These are phyloP conservation scores for Gaeumannomyces tritici DNA, from an alignment of 2,329 filamentous ascomycete species.

Conservation along the genomic window DNA sequence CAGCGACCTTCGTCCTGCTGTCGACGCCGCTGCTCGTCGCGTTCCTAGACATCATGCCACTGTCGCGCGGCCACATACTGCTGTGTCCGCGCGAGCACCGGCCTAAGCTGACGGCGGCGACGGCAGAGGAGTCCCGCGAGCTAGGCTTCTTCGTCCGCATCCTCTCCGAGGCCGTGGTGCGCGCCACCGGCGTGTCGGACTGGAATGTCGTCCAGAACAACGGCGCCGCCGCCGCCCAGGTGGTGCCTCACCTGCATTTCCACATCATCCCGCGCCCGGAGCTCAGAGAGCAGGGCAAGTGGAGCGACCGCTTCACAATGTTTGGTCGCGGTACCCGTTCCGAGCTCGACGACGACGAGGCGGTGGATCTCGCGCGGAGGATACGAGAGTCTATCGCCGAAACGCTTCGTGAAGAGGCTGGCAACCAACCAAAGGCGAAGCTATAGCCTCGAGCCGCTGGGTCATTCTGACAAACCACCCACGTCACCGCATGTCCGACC, in stretches of 20 bases:
- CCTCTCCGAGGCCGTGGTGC: slow-evolving; percentile 60
- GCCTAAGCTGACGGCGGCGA: slow-evolving; percentile 66
- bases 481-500: not conserved
- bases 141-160: slow-evolving; percentile 61
- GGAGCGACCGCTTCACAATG: slow-evolving; percentile 67
- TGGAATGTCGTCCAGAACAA: slow-evolving; percentile 99
- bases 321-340: slow-evolving; percentile 65
- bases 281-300: slow-evolving; percentile 40
- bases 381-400: slow-evolving; percentile 40
- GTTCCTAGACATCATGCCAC: slow-evolving; percentile 88
- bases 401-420: slow-evolving; percentile 31
- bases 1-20: slow-evolving; percentile 57
- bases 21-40: slow-evolving; percentile 70
- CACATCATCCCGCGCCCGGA: slow-evolving; percentile 84
- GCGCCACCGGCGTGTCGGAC: slow-evolving; percentile 62
- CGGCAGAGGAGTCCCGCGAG: slow-evolving; percentile 51
- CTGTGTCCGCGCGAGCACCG: slow-evolving; percentile 71
- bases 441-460: not conserved
- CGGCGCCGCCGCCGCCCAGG: slow-evolving; percentile 78
- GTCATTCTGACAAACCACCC: not conserved
- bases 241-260: slow-evolving; percentile 89
- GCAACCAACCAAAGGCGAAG: not conserved
- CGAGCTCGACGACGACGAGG: slow-evolving; percentile 71
- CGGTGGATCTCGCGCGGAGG: slow-evolving; percentile 44
- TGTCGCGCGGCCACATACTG: slow-evolving; percentile 74